These are phyloP conservation scores for Fusarium longipes DNA, from an alignment of 2,329 filamentous ascomycete species.

Conservation along the genomic window DNA sequence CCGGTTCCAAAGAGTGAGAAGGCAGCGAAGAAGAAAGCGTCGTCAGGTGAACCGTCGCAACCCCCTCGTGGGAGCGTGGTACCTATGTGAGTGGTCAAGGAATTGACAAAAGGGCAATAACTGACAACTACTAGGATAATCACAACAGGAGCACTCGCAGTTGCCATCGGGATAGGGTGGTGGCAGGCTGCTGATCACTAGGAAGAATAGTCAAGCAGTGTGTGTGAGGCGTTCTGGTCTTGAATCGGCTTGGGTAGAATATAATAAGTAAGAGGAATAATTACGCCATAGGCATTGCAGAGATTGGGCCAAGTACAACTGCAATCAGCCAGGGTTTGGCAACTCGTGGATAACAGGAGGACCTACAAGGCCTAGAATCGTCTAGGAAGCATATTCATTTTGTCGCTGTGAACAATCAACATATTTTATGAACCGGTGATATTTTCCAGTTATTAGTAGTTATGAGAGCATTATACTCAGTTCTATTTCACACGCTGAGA, in stretches of 20 bases:
- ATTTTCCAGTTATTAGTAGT: neutral
- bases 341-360: constrained; percentile 10
- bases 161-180: constrained; percentile 45
- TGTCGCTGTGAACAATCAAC: constrained; percentile 1
- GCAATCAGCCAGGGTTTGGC: constrained; percentile 9
- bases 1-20: constrained; percentile 3
- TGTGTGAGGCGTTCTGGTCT: neutral
- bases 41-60: constrained; percentile 16
- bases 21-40: neutral
- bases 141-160: constrained; percentile 41
- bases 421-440: neutral
- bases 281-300: constrained; percentile 1
- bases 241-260: constrained; percentile 24
- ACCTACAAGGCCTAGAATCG: constrained; percentile 22
- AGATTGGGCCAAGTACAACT: constrained; percentile 9
- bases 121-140: constrained; percentile 40
- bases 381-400: constrained; percentile 28
- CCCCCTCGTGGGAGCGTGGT: constrained; percentile 26
- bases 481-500: neutral
- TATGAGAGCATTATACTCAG: neutral
- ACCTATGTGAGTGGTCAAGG: constrained; percentile 33
- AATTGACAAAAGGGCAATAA: neutral
- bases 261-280: constrained; percentile 2
- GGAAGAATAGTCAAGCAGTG: neutral
- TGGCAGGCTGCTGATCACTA: constrained; percentile 40